Conservation (phyloP, 2,329 filamentous ascomycete genomes). For the Zalaria sp. region DNA sequence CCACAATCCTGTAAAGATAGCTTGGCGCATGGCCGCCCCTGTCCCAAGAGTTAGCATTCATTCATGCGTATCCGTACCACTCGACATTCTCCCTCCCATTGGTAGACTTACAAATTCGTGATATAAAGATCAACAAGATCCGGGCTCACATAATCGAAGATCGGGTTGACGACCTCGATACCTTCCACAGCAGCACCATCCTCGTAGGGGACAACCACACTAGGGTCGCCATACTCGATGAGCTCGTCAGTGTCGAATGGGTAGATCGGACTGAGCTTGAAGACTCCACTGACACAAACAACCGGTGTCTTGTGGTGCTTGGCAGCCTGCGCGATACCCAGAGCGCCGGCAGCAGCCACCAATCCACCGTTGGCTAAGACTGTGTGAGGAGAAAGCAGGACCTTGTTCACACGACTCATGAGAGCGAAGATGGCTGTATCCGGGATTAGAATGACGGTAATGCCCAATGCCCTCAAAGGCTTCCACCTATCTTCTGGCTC, state of each 20-base stretch:
- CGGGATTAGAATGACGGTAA: constrained; percentile 70
- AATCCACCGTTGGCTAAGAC: constrained; percentile 82
- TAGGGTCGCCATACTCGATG: constrained; percentile 76
- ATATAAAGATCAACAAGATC: constrained; percentile 70
- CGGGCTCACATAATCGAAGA: constrained; percentile 70
- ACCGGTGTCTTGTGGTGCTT: constrained; percentile 72
- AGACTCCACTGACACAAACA: constrained; percentile 78
- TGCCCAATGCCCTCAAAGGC: constrained; percentile 61
- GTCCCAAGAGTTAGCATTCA: constrained; percentile 1
- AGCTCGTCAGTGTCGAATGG: constrained; percentile 69
- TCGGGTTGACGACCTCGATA: constrained; percentile 62
- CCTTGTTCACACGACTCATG: constrained; percentile 91
- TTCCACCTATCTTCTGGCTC: constrained; percentile 51
- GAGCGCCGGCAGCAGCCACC: constrained; percentile 71
- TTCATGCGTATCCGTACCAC: constrained; percentile 7
- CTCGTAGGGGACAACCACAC: constrained; percentile 60
- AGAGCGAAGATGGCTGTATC: constrained; percentile 82
- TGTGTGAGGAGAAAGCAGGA: constrained; percentile 75
- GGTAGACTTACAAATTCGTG: constrained; percentile 57
- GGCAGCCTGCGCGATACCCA: constrained; percentile 71
- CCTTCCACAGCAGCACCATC: constrained; percentile 68
- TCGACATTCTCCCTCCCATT: constrained; percentile 1
- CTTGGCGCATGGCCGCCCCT: constrained; percentile 56
- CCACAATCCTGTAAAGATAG: constrained; percentile 59
- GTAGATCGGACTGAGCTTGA: constrained; percentile 84